Percentiles rank a stretch among this genome's conserved stretches.
These are phyloP conservation scores for Naegleria lovaniensis DNA, from an alignment of 208 protist species.

Conservation along the genomic window DNA sequence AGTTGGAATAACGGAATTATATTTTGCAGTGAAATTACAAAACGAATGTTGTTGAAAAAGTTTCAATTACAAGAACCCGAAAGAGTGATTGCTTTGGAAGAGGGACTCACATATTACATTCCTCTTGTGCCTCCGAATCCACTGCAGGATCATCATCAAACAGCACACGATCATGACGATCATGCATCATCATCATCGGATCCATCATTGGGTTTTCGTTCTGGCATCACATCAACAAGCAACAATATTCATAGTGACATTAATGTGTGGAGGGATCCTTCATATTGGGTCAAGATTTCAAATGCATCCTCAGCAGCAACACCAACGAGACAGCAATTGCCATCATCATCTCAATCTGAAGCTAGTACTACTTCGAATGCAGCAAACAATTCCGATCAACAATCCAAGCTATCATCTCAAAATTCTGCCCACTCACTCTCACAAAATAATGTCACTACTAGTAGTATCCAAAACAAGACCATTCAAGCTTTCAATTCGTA, in stretches of 20 bases:
- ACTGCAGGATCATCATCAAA: not conserved
- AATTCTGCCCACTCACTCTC: not conserved
- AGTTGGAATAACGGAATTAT: conserved; percentile 37
- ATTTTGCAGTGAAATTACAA: conserved; percentile 32
- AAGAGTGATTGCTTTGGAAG: not conserved
- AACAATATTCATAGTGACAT: not conserved
- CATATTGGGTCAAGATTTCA: not conserved
- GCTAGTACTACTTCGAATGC: no score
- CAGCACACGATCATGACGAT: no score
- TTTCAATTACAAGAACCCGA: conserved; percentile 21
- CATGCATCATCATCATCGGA: no score
- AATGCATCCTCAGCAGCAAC: not conserved
- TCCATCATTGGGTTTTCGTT: no score
- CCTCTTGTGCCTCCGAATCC: not conserved
- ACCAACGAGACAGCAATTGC: no score
- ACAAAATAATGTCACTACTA: not conserved
- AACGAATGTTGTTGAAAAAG: conserved; percentile 27
- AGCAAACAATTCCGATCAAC: no score
- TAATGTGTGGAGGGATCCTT: conserved; percentile 15
- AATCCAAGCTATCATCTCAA: no score
- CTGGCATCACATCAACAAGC: not conserved
- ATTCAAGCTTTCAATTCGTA: not conserved
- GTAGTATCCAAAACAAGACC: not conserved
- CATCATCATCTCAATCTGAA: no score
- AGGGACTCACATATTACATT: not conserved